Evolutionary conservation across 345 rosid species (phyloP).

Genomic region (Nephelium lappaceum): DNA sequence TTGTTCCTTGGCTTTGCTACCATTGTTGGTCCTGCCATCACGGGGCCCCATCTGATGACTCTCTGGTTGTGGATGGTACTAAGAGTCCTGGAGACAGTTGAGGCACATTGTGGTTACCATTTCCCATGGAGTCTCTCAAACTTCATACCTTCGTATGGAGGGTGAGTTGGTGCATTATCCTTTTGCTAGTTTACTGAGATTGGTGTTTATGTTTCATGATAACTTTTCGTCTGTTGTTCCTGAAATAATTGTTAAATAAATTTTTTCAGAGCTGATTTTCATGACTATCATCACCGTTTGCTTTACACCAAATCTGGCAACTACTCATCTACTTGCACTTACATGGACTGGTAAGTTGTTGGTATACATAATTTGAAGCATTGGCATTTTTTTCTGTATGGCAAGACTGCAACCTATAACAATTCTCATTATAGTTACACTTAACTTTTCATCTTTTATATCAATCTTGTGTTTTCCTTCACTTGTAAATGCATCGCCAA

Average conservation of each 20-base stretch:
- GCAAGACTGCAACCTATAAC: neutral
- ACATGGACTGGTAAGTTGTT: constrained; percentile 91
- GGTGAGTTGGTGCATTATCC: constrained; percentile 53
- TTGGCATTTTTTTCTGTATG: constrained; percentile 6
- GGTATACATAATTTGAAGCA: neutral
- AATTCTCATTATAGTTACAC: neutral
- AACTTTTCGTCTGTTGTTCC: constrained; percentile 14
- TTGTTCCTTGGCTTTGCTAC: constrained; percentile 95
- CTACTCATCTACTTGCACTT: constrained; percentile 89
- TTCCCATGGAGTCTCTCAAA: constrained; percentile 98
- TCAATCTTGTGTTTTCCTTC: neutral
- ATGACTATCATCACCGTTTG: constrained; percentile 96
- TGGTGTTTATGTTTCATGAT: neutral
- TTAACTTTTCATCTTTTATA: too few species aligned
- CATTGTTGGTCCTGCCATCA: constrained; percentile 89
- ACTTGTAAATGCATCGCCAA: neutral
- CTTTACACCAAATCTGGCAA: constrained; percentile 97
- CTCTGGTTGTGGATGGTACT: constrained; percentile 95
- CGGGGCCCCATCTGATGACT: constrained; percentile 92
- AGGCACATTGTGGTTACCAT: constrained; percentile 98
- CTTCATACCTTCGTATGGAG: constrained; percentile 90
- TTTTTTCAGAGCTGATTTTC: constrained; percentile 86
- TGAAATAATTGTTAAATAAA: constrained; percentile 10
- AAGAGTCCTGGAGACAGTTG: constrained; percentile 94
- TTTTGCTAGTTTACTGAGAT: neutral